Evolutionary conservation across 768 basidiomycete species (phyloP), one percentile per base, ranked within the genome.

Genomic region (Phlebiopsis flavidoalba): DNA sequence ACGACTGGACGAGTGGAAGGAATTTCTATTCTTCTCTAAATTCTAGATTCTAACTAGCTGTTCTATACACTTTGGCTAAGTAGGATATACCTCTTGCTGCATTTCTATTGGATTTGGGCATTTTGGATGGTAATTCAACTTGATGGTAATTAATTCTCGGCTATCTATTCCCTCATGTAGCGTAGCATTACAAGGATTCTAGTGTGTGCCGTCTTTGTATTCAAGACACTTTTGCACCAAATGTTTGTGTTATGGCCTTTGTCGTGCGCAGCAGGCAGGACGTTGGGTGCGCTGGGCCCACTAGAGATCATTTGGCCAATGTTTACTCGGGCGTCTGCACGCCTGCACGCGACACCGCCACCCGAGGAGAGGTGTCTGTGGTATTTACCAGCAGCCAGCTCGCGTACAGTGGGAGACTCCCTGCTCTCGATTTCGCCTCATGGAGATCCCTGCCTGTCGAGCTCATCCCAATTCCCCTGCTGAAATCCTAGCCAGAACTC

Each of bases 371-470:
- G 26, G 26, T 31, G 26, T 31, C 26, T 31, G 26, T 31, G 26
- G 26, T 31, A 31, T 6, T 31, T 31, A 31, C 26, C 26, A 31
- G 26, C 26, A 31, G 26, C n/a, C 26, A 31, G 26, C 26, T 43
- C 40, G 21, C 33, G 35, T 26, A 31, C 52, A 35, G 31, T n/a
- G n/a, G 52, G 36, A 36, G 33, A 36, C 52, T 14, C 31, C 33
- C n/a, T 36, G 8, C 52, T 36, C 52, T 53, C 33, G 43, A n/a
- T n/a, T 31, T 37, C 54, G 43, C 54, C n/a, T n/a, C 45, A 53
- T 31, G 58, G 78, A 87, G n/a, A 65, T 75, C 77, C 5, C 76
- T 92, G 6, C 89, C 90, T n/a, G 87, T 89, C 47, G 90, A 93
- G 68, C 79, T 92, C 56, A 82, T 91, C 59, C n/a, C n/a, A n/a